Evolutionary conservation across 169 alveolate species (phyloP).

Genomic region (Plasmodium chabaudi): DNA sequence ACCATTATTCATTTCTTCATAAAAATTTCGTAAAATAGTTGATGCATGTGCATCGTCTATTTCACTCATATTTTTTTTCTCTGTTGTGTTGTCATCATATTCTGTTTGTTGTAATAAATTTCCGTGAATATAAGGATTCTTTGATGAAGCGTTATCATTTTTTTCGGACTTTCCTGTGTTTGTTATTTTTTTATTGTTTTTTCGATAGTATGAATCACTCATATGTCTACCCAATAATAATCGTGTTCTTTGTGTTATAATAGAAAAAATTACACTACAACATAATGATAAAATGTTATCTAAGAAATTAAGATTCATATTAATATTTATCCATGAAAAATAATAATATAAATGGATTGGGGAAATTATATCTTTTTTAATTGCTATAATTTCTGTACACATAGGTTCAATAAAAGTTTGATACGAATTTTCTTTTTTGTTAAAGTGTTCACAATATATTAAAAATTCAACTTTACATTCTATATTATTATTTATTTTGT

Average conservation of each 20-base stretch:
- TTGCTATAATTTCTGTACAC: constrained; percentile 53
- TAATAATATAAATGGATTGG: constrained; percentile 69
- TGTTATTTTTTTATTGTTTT: constrained; percentile 16
- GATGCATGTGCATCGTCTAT: constrained; percentile 68
- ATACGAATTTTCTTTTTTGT: constrained; percentile 66
- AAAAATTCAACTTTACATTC: constrained; percentile 57
- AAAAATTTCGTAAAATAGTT: constrained; percentile 31
- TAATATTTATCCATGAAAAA: constrained; percentile 72
- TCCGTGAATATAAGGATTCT: constrained; percentile 18
- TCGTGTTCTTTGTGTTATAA: constrained; percentile 74
- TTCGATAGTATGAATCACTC: constrained; percentile 30
- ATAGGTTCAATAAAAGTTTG: constrained; percentile 74
- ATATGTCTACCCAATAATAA: constrained; percentile 55
- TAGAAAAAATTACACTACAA: constrained; percentile 72
- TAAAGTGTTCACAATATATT: constrained; percentile 64
- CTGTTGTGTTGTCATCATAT: constrained; percentile 62
- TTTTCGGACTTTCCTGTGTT: constrained; percentile 34
- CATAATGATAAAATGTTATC: constrained; percentile 69
- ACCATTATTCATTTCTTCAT: constrained; percentile 43
- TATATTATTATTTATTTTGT: constrained; percentile 42
- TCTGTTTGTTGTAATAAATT: constrained; percentile 35
- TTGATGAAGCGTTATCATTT: constrained; percentile 50
- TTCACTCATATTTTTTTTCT: constrained; percentile 61
- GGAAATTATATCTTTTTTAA: constrained; percentile 34
- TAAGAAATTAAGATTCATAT: constrained; percentile 48